Percentiles rank a stretch among this genome's conserved stretches.
These are phyloP conservation scores for Stramenopiles sp. DNA, from an alignment of 352 stramenopile genomes.

Conservation along the genomic window DNA sequence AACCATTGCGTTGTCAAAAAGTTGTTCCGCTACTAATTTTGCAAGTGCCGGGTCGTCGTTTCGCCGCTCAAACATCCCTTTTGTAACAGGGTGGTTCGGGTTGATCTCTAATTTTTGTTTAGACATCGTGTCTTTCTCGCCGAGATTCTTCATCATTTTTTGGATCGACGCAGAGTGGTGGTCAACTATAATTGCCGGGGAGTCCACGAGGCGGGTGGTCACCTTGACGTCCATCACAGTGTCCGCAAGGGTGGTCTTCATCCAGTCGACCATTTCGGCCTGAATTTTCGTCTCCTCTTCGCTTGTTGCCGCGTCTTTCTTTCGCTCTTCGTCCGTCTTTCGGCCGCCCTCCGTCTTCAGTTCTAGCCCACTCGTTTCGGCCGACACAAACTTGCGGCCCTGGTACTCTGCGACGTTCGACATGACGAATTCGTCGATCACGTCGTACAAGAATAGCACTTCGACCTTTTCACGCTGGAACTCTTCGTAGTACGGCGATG, in stretches of 20 bases:
- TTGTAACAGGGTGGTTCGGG: conserved; percentile 84
- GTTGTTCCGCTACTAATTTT: conserved; percentile 50
- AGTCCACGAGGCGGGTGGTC: conserved; percentile 70
- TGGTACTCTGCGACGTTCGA: conserved; percentile 91
- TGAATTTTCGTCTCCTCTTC: conserved; percentile 18
- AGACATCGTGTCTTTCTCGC: conserved; percentile 31
- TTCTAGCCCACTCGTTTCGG: conserved; percentile 84
- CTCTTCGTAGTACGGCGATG: conserved; percentile 94
- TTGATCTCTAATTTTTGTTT: conserved; percentile 98
- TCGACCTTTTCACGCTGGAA: conserved; percentile 80
- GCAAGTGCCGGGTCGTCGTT: conserved; percentile 53
- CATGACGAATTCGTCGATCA: conserved; percentile 99
- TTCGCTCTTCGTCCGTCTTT: conserved; percentile 30
- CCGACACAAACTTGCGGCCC: conserved; percentile 79
- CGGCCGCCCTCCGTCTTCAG: conserved; percentile 34
- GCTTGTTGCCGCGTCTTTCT: conserved; percentile 24
- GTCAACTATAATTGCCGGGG: conserved; percentile 95
- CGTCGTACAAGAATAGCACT: conserved; percentile 93
- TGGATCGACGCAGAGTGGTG: conserved; percentile 88
- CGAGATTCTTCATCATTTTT: conserved; percentile 74
- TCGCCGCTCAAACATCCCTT: conserved; percentile 65
- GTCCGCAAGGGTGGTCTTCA: conserved; percentile 68
- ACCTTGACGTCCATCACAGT: conserved; percentile 57
- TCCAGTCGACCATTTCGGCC: conserved; percentile 62
- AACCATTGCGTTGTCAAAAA: conserved; percentile 96